Evolutionary conservation across 805 yeast species (phyloP), one percentile per base, ranked within the genome.

Genomic region (Hanseniaspora vineae): DNA sequence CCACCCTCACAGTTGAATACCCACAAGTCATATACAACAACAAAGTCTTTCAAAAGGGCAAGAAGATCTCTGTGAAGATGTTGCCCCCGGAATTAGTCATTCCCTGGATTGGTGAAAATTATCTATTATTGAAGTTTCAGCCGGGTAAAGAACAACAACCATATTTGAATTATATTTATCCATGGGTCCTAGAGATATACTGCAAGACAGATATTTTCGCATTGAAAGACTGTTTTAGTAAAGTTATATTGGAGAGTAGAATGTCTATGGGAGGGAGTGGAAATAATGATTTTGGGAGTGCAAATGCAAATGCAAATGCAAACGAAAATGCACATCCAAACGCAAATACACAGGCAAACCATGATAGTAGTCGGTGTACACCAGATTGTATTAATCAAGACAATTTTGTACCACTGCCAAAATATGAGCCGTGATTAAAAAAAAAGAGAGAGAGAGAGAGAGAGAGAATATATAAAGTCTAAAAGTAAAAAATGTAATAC

Each of bases 91-190:
- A 31, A 6, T 42, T 49, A 8, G 35, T 17, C 3, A 44, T 49
- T 47, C 51, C 51, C 20, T 49, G 49, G 49, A 40, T 49, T 20
- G 51, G 51, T n/a, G 15, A 44, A 33, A 49, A 49, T 18, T 44
- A 44, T 6, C 29, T 49, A 32, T 31, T 13, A 4, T 44, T 46
- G 39, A 31, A 31, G 20, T 49, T 46, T 42, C 43, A 42, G 31
- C 33, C 39, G 14, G 18, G 19, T 2, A 19, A 32, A 23, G 29
- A 23, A 19, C 46, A 49, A 20, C 47, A 46, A 15, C 45, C 42
- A 8, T 39, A 44, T 42, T 47, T 49, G 23, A 47, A 49, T 35
- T 31, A 20, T 35, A 14, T 40, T 9, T 46, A 46, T 14, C 29
- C 42, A 17, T 49, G 51, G 51, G 29, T 33, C n/a, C 40, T 46